These are phyloP conservation scores for Prillingera fragicola DNA, from an alignment of 1,284 basidiomycete genomes.

Conservation along the genomic window DNA sequence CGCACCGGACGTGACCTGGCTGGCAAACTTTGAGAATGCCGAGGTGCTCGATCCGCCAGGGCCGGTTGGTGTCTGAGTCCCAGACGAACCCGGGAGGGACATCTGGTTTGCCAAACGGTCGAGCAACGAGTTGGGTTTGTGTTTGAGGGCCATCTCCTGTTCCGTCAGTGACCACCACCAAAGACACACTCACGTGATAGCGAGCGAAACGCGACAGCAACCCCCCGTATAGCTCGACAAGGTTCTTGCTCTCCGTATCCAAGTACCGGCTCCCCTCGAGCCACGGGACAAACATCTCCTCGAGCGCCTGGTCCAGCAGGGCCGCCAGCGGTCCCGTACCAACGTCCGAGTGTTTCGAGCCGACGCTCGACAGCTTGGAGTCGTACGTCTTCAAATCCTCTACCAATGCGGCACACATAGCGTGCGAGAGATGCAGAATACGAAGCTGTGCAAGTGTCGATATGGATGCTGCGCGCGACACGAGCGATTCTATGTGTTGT, in stretches of 20 bases:
- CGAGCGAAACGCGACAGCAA: constrained; percentile 73
- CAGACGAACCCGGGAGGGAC: too few species aligned
- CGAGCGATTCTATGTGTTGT: constrained; percentile 82
- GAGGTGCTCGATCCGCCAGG: constrained; percentile 49
- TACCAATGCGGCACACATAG: constrained; percentile 70
- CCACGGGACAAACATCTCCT: constrained; percentile 93
- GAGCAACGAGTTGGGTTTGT: constrained; percentile 75
- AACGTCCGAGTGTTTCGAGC: too few species aligned
- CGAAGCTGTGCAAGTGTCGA: constrained; percentile 89
- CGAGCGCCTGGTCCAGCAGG: constrained; percentile 91
- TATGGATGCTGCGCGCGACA: constrained; percentile 64
- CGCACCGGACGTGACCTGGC: constrained; percentile 31
- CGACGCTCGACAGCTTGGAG: constrained; percentile 20
- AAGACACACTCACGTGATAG: constrained; percentile 70
- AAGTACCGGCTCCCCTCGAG: constrained; percentile 87
- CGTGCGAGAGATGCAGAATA: constrained; percentile 79
- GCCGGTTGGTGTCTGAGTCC: constrained; percentile 65
- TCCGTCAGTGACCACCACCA: not conserved
- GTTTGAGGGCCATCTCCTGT: constrained; percentile 70
- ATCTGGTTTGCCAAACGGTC: constrained; percentile 90
- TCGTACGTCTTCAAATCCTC: constrained; percentile 93
- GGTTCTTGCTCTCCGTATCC: constrained; percentile 81
- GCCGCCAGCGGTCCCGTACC: constrained; percentile 54
- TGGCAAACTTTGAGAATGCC: constrained; percentile 52
- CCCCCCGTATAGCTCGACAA: constrained; percentile 74